These are phyloP conservation scores for Endogone sp. DNA, from an alignment of 192 early-diverging fungal genomes.

Conservation along the genomic window DNA sequence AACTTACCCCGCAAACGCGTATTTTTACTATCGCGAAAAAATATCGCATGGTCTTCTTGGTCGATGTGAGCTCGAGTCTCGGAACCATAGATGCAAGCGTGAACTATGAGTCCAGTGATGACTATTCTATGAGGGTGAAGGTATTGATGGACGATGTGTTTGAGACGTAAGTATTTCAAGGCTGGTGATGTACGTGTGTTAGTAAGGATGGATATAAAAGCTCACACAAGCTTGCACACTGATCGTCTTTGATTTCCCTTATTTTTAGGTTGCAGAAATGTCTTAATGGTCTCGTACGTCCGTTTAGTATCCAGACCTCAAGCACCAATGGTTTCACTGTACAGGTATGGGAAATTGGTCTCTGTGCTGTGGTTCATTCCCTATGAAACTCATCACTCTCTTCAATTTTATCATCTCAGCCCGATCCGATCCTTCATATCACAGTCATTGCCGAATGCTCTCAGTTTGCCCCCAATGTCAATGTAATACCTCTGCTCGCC, in stretches of 20 bases:
- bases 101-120: neutral
- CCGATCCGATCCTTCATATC: constrained; percentile 34
- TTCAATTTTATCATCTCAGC: constrained; percentile 7
- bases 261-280: constrained; percentile 24
- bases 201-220: too few species aligned
- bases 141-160: constrained; percentile 48
- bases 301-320: constrained; percentile 24
- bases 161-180: constrained; percentile 33
- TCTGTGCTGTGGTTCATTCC: neutral
- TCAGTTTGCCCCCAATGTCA: constrained; percentile 54
- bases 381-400: neutral
- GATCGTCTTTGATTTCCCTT: too few species aligned
- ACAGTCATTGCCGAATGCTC: constrained; percentile 59
- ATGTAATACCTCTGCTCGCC: constrained; percentile 49
- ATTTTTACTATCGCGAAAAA: constrained; percentile 52
- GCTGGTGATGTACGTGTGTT: neutral
- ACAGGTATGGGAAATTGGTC: neutral
- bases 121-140: neutral
- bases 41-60: constrained; percentile 62
- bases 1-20: constrained; percentile 64
- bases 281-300: constrained; percentile 26
- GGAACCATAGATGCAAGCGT: constrained; percentile 46
- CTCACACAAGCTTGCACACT: too few species aligned
- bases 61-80: constrained; percentile 69
- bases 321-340: neutral